Evolutionary conservation across 257 asterid species (phyloP).

Genomic region (Eustoma russellianum): DNA sequence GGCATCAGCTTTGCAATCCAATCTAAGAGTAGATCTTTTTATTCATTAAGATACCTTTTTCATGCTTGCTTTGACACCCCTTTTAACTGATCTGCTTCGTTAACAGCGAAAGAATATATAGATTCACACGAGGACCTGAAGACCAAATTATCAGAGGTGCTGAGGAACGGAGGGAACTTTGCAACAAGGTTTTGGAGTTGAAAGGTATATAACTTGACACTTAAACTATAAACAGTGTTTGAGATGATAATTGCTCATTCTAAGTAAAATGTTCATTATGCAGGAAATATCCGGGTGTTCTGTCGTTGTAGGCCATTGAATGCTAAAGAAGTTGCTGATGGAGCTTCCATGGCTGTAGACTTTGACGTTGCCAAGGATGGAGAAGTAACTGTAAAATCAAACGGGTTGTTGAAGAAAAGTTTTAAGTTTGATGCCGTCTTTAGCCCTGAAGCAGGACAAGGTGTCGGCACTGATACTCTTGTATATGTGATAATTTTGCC

Average conservation of each 20-base stretch:
- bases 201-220: slow-evolving; percentile 40
- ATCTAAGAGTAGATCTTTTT: slow-evolving; percentile 40
- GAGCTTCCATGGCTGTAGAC: slow-evolving; percentile 59
- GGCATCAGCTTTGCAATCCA: slow-evolving; percentile 41
- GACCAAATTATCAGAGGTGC: slow-evolving; percentile 54
- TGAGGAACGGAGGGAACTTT: slow-evolving; percentile 72
- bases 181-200: slow-evolving; percentile 75
- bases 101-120: slow-evolving; percentile 49
- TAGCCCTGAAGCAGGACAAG: slow-evolving; percentile 74
- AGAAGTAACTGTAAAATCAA: slow-evolving; percentile 65
- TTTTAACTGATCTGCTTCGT: slow-evolving; percentile 7
- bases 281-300: slow-evolving; percentile 95
- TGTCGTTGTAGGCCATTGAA: slow-evolving; percentile 97
- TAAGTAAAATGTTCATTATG: slow-evolving; percentile 7
- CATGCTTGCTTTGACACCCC: not conserved
- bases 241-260: slow-evolving; percentile 8
- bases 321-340: slow-evolving; percentile 52
- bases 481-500: not conserved
- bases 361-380: slow-evolving; percentile 85
- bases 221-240: not conserved
- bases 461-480: slow-evolving; percentile 21
- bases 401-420: slow-evolving; percentile 50
- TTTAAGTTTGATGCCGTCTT: slow-evolving; percentile 83
- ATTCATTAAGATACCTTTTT: not conserved
- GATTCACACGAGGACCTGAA: slow-evolving; percentile 58